Conservation (phyloP, 2,329 filamentous ascomycete species). For the Didymella segeticola region DNA sequence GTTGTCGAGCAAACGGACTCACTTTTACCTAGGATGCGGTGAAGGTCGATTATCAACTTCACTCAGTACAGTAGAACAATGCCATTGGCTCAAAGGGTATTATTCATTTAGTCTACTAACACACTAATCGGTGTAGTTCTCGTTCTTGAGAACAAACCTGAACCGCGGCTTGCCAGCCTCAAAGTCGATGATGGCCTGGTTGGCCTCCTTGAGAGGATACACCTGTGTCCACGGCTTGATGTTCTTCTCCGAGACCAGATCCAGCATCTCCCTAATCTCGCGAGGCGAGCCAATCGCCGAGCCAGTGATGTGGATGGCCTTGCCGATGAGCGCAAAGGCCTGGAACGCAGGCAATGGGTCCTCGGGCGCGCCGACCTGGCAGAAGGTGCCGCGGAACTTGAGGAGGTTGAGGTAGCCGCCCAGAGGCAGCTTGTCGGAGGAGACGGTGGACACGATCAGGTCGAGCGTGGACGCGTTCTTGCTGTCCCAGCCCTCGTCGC, state of each 20-base stretch:
- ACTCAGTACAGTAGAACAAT: too few relatives aligned
- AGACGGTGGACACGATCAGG: slow-evolving; percentile 65
- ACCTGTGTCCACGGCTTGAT: slow-evolving; percentile 69
- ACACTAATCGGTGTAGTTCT: slow-evolving; percentile 20
- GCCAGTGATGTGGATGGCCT: slow-evolving; percentile 33
- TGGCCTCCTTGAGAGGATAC: slow-evolving; percentile 60
- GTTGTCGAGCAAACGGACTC: background rate
- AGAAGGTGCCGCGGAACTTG: slow-evolving; percentile 64
- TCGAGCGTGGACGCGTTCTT: slow-evolving; percentile 62
- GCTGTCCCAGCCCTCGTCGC: slow-evolving; percentile 66
- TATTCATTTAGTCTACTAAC: too few relatives aligned
- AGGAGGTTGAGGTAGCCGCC: slow-evolving; percentile 66
- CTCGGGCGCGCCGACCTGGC: slow-evolving; percentile 73
- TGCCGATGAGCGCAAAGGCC: slow-evolving; percentile 58
- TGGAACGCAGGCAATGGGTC: slow-evolving; percentile 55
- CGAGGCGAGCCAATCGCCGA: slow-evolving; percentile 31
- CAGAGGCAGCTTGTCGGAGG: slow-evolving; percentile 59
- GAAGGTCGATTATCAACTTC: too few relatives aligned
- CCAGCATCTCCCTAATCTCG: slow-evolving; percentile 52
- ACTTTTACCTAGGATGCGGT: background rate
- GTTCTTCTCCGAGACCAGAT: slow-evolving; percentile 64
- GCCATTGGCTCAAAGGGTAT: too few relatives aligned
- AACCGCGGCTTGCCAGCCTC: slow-evolving; percentile 61
- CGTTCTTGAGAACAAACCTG: slow-evolving; percentile 43
- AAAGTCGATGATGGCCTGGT: slow-evolving; percentile 64